A percentile compares a stretch with the other conserved stretches of the same genome.
Conservation (phyloP, 177 flowering plant species). For the Vitis hybrid region DNA sequence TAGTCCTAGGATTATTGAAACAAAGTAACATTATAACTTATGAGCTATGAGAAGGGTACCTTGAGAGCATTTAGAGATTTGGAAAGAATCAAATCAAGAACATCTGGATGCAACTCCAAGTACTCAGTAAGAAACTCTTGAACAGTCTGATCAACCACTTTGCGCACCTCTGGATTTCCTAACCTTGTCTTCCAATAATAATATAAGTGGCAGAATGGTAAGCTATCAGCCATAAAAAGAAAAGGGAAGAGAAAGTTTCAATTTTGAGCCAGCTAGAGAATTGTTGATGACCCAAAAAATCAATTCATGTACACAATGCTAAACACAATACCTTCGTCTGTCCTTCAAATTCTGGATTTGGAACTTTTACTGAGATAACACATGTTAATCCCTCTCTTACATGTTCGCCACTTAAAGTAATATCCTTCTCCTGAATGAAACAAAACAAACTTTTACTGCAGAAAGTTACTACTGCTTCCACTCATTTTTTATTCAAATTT, state of each 20-base stretch:
- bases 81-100: conserved; percentile 82
- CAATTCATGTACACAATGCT: conserved; percentile 1
- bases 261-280: background rate
- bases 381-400: conserved; percentile 96
- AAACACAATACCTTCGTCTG: conserved; percentile 78
- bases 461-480: background rate
- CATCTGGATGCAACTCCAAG: conserved; percentile 95
- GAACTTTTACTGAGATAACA: conserved; percentile 88
- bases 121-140: conserved; percentile 92
- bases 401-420: conserved; percentile 93
- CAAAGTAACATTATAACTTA: no score
- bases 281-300: background rate
- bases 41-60: conserved; percentile 41
- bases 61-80: conserved; percentile 90
- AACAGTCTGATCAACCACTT: conserved; percentile 82
- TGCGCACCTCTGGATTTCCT: conserved; percentile 98
- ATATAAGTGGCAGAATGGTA: conserved; percentile 12
- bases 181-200: conserved; percentile 70
- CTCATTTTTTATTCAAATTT: background rate
- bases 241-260: background rate
- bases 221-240: conserved; percentile 5
- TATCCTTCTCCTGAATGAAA: conserved; percentile 75
- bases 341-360: conserved; percentile 99
- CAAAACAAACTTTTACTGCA: background rate
- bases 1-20: background rate